Evolutionary conservation across 495 filamentous ascomycete species (phyloP), one percentile per base, ranked within the genome.

Genomic region (Elasticomyces elasticus): DNA sequence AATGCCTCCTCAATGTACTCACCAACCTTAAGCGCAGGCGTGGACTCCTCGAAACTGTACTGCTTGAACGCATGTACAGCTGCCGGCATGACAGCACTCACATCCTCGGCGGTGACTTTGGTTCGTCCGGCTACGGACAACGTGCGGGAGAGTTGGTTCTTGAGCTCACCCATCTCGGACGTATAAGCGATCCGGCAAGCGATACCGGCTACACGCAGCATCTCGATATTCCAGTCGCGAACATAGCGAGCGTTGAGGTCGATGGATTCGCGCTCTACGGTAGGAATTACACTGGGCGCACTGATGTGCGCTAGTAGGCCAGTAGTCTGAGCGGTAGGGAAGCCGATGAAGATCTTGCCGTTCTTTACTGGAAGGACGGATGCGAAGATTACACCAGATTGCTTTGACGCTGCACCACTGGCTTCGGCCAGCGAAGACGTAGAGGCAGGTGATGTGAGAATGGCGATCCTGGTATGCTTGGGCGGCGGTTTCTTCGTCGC

Each of bases 401-500:
- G 74, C 10, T 77, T 72, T 15, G 78, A 72, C 23, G 73, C 76
- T 37, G 68, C 68, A 51, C 78, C 79, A 0, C 83, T 81, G 10
- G 68, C 62, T 5, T 66, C 43, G 12, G 72, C 66, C 1, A 84
- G 81, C 42, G 81, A 66, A 2, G 78, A 80, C 60, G 91, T 89
- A 62, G 94, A 89, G 63, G 90, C 90, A 0, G 90, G 92, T 31
- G 91, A 88, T 1, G 89, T 95, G 24, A 99, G 70, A 41, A 96
- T 82, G 4, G 89, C 83, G 11, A 99, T 76, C 30, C 81, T 85
- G 0, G 91, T 89, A 26, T 73, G 78, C 63, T 86, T 92, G 0
- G 94, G 94, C 7, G 94, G 94, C 19, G 89, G 85, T 65, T 99
- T 99, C 67, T 96, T 94, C 2, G 94, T 97, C 22, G 94, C 91